A percentile compares a stretch with the other conserved stretches of the same genome.
Conservation (phyloP, 805 yeast genomes). For the Monosporozyma yasuniensis region DNA sequence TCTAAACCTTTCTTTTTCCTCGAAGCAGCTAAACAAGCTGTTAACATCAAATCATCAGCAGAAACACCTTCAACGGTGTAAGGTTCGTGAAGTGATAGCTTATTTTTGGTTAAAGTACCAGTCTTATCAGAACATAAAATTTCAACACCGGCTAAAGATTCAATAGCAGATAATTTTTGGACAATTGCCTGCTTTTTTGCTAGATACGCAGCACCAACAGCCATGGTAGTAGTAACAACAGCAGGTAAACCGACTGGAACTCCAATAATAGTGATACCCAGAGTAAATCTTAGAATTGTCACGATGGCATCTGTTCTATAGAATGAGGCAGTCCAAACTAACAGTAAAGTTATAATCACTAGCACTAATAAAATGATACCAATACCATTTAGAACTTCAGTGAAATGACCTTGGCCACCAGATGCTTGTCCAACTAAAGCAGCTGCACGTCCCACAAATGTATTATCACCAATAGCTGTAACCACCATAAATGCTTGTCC, state of each 20-base stretch:
- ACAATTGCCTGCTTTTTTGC: conserved; percentile 97
- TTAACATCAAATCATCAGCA: conserved; percentile 90
- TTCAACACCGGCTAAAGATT: conserved; percentile 95
- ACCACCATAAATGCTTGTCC: conserved; percentile 94
- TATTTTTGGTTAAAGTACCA: conserved; percentile 96
- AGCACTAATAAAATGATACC: conserved; percentile 86
- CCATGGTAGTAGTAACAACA: conserved; percentile 97
- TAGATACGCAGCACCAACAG: conserved; percentile 98
- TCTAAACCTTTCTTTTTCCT: conserved; percentile 97
- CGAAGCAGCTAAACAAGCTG: conserved; percentile 96
- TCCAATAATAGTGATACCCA: conserved; percentile 94
- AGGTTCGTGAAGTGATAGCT: conserved; percentile 91
- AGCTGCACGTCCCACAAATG: conserved; percentile 97
- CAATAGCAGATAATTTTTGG: conserved; percentile 93
- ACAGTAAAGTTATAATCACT: conserved; percentile 76
- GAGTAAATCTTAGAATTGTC: conserved; percentile 79
- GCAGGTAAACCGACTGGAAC: conserved; percentile 99
- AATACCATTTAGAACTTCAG: conserved; percentile 95
- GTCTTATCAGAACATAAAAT: conserved; percentile 96
- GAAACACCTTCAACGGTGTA: conserved; percentile 97
- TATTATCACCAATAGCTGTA: conserved; percentile 90
- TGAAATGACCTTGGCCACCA: conserved; percentile 90
- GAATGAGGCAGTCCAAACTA: conserved; percentile 91
- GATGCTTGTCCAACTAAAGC: conserved; percentile 91
- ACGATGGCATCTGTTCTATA: conserved; percentile 85